phyloP scores from a whole-genome alignment of 164 flowering plant genomes.

The Vitis riparia region DNA sequence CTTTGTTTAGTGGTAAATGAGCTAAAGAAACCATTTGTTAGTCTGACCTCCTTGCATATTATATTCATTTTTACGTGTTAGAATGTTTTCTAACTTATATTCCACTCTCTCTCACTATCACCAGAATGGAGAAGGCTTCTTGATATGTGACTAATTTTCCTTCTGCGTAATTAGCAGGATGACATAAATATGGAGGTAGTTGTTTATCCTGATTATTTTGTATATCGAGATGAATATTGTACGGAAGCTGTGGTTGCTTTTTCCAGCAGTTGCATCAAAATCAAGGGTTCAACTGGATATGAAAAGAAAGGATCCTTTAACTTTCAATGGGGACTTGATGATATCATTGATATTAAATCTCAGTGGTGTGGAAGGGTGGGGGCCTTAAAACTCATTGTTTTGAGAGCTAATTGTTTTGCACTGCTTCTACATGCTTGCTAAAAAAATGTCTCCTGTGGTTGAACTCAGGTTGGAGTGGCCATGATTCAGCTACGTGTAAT shows the following conservation, averaged over 20 bases:
- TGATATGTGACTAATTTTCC: not conserved
- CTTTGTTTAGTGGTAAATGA: too few relatives aligned
- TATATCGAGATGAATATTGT: constrained; percentile 16
- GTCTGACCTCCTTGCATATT: too few relatives aligned
- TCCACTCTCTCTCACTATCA: not conserved
- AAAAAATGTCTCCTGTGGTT: constrained; percentile 4
- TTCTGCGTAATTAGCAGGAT: constrained; percentile 39
- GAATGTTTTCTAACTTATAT: not conserved
- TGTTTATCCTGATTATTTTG: constrained; percentile 45
- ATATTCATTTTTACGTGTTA: too few relatives aligned
- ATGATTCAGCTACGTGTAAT: constrained; percentile 38
- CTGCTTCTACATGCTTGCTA: too few relatives aligned
- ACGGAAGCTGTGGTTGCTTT: constrained; percentile 19
- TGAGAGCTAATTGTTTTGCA: not conserved
- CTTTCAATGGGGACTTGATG: constrained; percentile 29
- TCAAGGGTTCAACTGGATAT: constrained; percentile 14
- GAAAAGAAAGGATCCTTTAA: constrained; percentile 13
- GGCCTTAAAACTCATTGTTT: constrained; percentile 22
- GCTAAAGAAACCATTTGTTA: too few relatives aligned
- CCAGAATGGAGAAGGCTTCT: not conserved
- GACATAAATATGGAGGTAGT: constrained; percentile 25
- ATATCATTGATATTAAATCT: constrained; percentile 24
- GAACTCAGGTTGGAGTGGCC: constrained; percentile 44
- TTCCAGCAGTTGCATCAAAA: constrained; percentile 26
- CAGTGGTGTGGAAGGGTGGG: constrained; percentile 50